Conservation (phyloP, 192 early-diverging fungal species). For the Coemansia sp. region DNA sequence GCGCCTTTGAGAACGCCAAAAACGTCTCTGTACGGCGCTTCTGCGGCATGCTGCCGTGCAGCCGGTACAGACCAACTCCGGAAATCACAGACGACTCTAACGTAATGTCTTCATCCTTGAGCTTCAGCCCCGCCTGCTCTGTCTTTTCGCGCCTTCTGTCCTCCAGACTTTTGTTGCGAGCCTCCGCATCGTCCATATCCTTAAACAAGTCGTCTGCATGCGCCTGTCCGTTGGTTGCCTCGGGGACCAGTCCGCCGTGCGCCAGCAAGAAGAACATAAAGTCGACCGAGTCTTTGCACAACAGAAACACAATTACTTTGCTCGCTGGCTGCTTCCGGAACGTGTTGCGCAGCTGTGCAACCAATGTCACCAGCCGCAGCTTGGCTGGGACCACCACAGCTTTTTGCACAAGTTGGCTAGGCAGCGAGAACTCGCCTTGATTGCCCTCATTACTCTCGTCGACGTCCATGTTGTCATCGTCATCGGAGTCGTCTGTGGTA, state of each 20-base stretch:
- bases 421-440: slow-evolving; percentile 60
- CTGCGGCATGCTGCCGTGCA: slow-evolving; percentile 90
- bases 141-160: slow-evolving; percentile 5
- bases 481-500: slow-evolving; percentile 12
- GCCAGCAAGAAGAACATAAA: slow-evolving; percentile 87
- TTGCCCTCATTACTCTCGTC: slow-evolving; percentile 7
- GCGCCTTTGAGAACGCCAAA: slow-evolving; percentile 63
- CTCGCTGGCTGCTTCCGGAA: slow-evolving; percentile 32
- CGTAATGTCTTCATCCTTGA: slow-evolving; percentile 43
- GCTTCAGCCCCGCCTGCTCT: slow-evolving; percentile 24
- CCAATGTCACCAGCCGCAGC: slow-evolving; percentile 84
- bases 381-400: slow-evolving; percentile 88
- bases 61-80: slow-evolving; percentile 69
- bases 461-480: slow-evolving; percentile 39
- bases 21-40: slow-evolving; percentile 74
- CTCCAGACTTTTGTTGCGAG: not conserved
- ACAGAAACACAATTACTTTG: slow-evolving; percentile 88
- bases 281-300: slow-evolving; percentile 92
- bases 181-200: slow-evolving; percentile 13
- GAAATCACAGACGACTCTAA: slow-evolving; percentile 63
- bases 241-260: slow-evolving; percentile 51
- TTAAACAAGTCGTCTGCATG: slow-evolving; percentile 56
- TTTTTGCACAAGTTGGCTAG: slow-evolving; percentile 84
- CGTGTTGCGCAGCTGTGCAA: slow-evolving; percentile 68
- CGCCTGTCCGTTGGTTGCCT: slow-evolving; percentile 48